Evolutionary conservation across 306 rosid genomes (phyloP).

Genomic region (Cucurbita pepo): DNA sequence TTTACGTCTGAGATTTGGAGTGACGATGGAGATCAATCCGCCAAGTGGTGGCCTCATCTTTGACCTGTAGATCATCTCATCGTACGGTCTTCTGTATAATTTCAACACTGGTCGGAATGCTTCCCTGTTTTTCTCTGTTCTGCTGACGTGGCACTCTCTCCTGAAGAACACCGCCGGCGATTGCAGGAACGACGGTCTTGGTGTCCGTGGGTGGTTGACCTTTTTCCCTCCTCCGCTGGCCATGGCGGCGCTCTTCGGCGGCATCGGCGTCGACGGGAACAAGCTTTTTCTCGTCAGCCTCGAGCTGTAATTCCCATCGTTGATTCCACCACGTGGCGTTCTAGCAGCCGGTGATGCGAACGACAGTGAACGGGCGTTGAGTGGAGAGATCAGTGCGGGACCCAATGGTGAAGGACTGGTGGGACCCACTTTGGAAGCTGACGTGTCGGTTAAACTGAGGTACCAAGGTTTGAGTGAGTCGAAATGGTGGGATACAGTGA

Average conservation of each 20-base stretch:
- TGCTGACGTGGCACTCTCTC: constrained; percentile 41
- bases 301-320: constrained; percentile 16
- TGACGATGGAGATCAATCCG: constrained; percentile 82
- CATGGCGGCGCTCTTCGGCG: constrained; percentile 45
- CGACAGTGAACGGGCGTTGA: constrained; percentile 77
- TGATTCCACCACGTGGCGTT: constrained; percentile 33
- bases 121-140: constrained; percentile 44
- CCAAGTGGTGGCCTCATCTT: constrained; percentile 98
- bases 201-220: constrained; percentile 34
- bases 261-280: constrained; percentile 75
- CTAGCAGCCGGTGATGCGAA: constrained; percentile 79
- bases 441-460: constrained; percentile 69
- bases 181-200: constrained; percentile 63
- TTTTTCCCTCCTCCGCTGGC: constrained; percentile 5
- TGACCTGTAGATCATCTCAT: constrained; percentile 83
- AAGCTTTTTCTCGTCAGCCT: constrained; percentile 37
- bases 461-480: constrained; percentile 96
- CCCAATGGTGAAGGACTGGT: constrained; percentile 35
- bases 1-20: constrained; percentile 66
- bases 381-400: constrained; percentile 71
- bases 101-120: constrained; percentile 59
- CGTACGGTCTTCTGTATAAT: constrained; percentile 68
- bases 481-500: constrained; percentile 74
- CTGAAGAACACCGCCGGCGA: constrained; percentile 83
- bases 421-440: constrained; percentile 82